Percentiles rank a stretch among this genome's conserved stretches.
Evolutionary conservation across 495 filamentous ascomycete species (phyloP).

Genomic region (Xylaria flabelliformis): DNA sequence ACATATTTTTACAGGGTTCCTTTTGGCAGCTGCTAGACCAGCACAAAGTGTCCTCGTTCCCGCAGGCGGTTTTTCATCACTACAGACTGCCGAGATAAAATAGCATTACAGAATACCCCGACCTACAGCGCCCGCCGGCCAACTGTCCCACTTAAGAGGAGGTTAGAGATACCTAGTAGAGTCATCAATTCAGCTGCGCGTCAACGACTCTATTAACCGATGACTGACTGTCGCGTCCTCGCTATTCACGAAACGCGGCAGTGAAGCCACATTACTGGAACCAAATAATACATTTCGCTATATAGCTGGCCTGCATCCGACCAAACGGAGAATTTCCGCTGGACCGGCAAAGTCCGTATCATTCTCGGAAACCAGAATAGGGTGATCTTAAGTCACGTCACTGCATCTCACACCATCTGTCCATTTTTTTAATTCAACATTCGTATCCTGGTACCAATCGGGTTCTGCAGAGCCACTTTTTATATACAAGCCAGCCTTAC

Average conservation of each 20-base stretch:
- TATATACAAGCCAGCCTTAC: background rate
- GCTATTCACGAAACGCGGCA: background rate
- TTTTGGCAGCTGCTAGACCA: background rate
- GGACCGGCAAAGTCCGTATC: conserved; percentile 16
- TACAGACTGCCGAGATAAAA: background rate
- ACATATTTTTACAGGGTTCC: background rate
- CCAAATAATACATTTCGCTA: background rate
- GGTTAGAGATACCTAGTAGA: background rate
- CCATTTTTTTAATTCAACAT: background rate
- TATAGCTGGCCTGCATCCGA: background rate
- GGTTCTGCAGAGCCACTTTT: conserved; percentile 2
- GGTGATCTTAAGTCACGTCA: conserved; percentile 18
- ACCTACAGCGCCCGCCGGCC: background rate
- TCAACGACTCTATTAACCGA: conserved; percentile 5
- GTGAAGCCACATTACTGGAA: background rate
- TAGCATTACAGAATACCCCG: background rate
- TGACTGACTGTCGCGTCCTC: background rate
- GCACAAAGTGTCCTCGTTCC: too few relatives aligned
- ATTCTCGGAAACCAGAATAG: conserved; percentile 3
- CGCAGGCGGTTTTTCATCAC: background rate
- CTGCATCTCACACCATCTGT: conserved; percentile 18
- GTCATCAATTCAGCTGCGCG: conserved; percentile 8
- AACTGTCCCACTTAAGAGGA: background rate
- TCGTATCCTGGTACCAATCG: background rate
- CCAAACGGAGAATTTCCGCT: conserved; percentile 1